Evolutionary conservation across 345 rosid genomes (phyloP).

Genomic region (Trapa bicornis): DNA sequence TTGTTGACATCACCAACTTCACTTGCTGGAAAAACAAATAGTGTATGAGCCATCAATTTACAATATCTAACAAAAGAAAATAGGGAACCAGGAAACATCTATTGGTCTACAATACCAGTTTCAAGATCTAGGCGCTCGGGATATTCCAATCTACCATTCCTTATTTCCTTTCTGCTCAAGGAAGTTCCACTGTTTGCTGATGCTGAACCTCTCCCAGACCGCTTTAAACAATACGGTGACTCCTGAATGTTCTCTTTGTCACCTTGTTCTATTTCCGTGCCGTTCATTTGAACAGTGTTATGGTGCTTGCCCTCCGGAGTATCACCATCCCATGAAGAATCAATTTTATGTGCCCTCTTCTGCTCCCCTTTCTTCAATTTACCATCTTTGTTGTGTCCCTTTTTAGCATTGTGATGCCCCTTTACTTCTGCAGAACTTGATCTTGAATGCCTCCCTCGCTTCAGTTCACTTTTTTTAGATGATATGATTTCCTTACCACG

Average conservation of each 20-base stretch:
- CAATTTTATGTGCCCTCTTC: neutral
- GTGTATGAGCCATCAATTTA: neutral
- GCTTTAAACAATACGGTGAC: neutral
- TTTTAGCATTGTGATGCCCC: constrained; percentile 16
- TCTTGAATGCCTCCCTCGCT: constrained; percentile 26
- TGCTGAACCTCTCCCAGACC: neutral
- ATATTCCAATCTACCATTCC: neutral
- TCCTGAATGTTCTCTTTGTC: neutral
- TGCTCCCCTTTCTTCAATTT: constrained; percentile 6
- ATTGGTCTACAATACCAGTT: neutral
- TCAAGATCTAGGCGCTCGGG: neutral
- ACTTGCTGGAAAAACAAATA: constrained; percentile 8
- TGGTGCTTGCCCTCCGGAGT: neutral
- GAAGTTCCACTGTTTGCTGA: neutral
- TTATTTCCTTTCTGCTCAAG: neutral
- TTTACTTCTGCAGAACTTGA: constrained; percentile 31
- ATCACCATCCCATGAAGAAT: neutral
- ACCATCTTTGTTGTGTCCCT: constrained; percentile 14
- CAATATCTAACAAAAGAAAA: neutral
- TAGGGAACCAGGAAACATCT: neutral
- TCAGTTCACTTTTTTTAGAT: constrained; percentile 29
- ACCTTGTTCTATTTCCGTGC: neutral
- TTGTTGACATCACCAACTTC: constrained; percentile 7
- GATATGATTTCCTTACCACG: constrained; percentile 25
- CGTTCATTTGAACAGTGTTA: neutral